A percentile compares a stretch with the other conserved stretches of the same genome.
phyloP scores from a whole-genome alignment of 1,284 basidiomycete genomes.

The Fomitopsis pinicola region DNA sequence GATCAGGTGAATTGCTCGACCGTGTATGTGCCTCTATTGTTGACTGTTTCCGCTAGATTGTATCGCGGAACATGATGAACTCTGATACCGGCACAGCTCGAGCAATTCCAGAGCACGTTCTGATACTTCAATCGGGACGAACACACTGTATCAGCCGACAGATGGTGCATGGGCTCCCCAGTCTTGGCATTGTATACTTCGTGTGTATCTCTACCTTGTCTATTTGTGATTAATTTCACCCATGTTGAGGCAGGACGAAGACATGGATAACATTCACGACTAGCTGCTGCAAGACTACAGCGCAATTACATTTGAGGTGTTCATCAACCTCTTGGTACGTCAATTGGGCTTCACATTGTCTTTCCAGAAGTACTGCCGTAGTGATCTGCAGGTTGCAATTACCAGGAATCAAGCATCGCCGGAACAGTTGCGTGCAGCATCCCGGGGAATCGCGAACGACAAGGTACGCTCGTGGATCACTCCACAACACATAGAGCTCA shows the following conservation, averaged over 20 bases:
- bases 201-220: conserved; percentile 33
- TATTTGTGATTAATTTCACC: not conserved
- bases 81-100: conserved; percentile 93
- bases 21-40: not conserved
- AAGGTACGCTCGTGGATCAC: conserved; percentile 54
- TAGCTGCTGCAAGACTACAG: conserved; percentile 86
- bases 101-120: conserved; percentile 97
- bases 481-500: not conserved
- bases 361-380: not conserved
- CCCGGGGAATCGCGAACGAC: conserved; percentile 87
- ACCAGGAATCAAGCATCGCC: conserved; percentile 93
- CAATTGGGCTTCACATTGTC: not conserved
- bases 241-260: conserved; percentile 60
- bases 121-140: conserved; percentile 94
- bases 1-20: conserved; percentile 69
- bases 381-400: conserved; percentile 72
- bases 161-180: conserved; percentile 90
- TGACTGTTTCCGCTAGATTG: conserved; percentile 42
- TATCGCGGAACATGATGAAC: conserved; percentile 88
- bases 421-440: conserved; percentile 90
- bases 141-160: conserved; percentile 84
- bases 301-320: conserved; percentile 90
- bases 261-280: conserved; percentile 82
- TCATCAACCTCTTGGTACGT: conserved; percentile 86
- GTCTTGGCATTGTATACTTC: conserved; percentile 90